phyloP scores from a whole-genome alignment of 192 early-diverging fungal genomes.

The Coemansia sp. region DNA sequence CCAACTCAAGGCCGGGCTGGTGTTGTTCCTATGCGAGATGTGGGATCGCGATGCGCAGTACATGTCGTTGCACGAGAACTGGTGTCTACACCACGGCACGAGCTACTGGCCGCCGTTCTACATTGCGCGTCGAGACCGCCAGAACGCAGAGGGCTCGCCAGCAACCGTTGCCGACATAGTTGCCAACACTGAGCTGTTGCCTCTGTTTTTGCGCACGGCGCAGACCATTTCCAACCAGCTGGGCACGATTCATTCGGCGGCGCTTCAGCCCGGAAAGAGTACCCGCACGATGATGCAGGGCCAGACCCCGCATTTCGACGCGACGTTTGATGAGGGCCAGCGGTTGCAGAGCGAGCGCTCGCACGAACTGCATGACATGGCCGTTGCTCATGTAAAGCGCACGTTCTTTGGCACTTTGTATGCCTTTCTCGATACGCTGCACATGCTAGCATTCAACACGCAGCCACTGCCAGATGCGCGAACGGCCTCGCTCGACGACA shows the following conservation, averaged over 20 bases:
- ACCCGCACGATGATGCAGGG: conserved; percentile 43
- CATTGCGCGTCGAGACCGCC: conserved; percentile 36
- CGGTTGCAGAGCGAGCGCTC: conserved; percentile 53
- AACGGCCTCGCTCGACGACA: background rate
- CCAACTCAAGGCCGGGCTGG: conserved; percentile 69
- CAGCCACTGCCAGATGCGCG: background rate
- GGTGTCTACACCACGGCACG: conserved; percentile 49
- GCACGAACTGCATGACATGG: conserved; percentile 58
- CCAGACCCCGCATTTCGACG: conserved; percentile 47
- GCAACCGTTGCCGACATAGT: conserved; percentile 34
- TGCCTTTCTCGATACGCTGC: conserved; percentile 81
- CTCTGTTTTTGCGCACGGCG: conserved; percentile 48
- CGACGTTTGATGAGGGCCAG: conserved; percentile 49
- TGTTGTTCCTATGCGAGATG: conserved; percentile 73
- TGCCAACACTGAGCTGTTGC: conserved; percentile 53
- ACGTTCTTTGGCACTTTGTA: conserved; percentile 74
- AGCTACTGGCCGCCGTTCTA: conserved; percentile 52
- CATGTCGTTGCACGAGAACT: conserved; percentile 54
- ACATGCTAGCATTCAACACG: conserved; percentile 59
- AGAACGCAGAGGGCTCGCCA: conserved; percentile 28
- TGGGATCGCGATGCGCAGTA: conserved; percentile 70
- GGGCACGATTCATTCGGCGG: conserved; percentile 38
- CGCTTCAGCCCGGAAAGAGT: conserved; percentile 49
- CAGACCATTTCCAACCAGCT: conserved; percentile 45
- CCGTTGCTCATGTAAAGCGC: conserved; percentile 55